phyloP scores from a whole-genome alignment of 495 filamentous ascomycete genomes.

The Neurospora tetraspora region DNA sequence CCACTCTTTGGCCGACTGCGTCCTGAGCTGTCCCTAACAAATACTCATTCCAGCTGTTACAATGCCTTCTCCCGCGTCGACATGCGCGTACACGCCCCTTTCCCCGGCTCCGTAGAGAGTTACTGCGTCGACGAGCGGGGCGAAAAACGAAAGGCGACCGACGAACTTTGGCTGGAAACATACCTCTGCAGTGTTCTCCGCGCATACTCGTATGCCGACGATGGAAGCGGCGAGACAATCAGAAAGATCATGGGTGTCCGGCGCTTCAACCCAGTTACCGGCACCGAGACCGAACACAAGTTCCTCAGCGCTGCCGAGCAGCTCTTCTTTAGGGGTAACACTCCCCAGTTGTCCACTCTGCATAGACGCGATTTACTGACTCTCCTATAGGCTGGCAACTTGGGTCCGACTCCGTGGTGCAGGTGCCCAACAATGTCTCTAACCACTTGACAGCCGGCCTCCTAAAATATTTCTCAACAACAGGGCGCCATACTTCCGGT shows the following conservation, averaged over 20 bases:
- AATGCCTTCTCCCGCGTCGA: slow-evolving; percentile 98
- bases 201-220: slow-evolving; percentile 92
- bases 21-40: background rate
- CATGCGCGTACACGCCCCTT: slow-evolving; percentile 96
- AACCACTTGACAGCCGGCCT: slow-evolving; percentile 90
- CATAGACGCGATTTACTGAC: slow-evolving; percentile 1
- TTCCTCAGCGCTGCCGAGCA: slow-evolving; percentile 93
- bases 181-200: slow-evolving; percentile 89
- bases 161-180: slow-evolving; percentile 92
- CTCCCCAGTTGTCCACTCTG: background rate
- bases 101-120: slow-evolving; percentile 87
- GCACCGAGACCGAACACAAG: slow-evolving; percentile 91
- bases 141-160: slow-evolving; percentile 82
- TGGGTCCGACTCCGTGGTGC: slow-evolving; percentile 92
- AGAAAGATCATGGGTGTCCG: slow-evolving; percentile 88
- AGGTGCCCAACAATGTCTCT: slow-evolving; percentile 94
- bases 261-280: slow-evolving; percentile 94
- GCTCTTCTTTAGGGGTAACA: slow-evolving; percentile 82
- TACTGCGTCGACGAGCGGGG: slow-evolving; percentile 96
- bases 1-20: background rate
- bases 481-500: slow-evolving; percentile 86
- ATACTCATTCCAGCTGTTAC: slow-evolving; percentile 60
- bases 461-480: slow-evolving; percentile 93
- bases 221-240: slow-evolving; percentile 83
- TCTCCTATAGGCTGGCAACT: slow-evolving; percentile 68